Percentiles rank a stretch among this genome's conserved stretches.
phyloP scores from a whole-genome alignment of 2,329 filamentous ascomycete genomes.

The Dactylonectria macrodidyma region DNA sequence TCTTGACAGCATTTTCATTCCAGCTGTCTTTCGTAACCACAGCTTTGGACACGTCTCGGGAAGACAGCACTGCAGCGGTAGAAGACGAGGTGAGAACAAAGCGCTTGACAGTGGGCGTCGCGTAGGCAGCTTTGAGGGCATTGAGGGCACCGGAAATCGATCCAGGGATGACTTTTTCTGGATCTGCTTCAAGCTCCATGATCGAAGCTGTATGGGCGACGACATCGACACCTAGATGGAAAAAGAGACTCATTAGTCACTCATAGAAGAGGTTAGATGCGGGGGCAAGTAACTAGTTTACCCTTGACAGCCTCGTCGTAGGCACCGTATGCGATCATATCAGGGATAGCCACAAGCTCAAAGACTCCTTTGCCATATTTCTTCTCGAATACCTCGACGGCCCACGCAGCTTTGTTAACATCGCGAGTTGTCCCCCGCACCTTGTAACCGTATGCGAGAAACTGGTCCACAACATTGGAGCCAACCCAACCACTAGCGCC shows the following conservation, averaged over 20 bases:
- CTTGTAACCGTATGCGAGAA: conserved; percentile 55
- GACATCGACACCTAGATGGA: conserved; percentile 40
- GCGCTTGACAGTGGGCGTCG: conserved; percentile 52
- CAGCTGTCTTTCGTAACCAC: conserved; percentile 47
- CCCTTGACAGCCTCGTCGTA: conserved; percentile 48
- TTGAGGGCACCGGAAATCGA: conserved; percentile 46
- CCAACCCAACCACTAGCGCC: conserved; percentile 58
- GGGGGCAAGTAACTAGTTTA: background rate
- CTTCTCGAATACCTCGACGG: conserved; percentile 46
- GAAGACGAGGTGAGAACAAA: conserved; percentile 50
- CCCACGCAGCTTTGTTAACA: conserved; percentile 49
- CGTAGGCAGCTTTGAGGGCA: conserved; percentile 53
- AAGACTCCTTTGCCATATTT: conserved; percentile 51
- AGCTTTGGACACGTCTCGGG: background rate
- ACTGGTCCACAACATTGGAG: conserved; percentile 54
- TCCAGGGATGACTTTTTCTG: conserved; percentile 55
- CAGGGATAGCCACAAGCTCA: conserved; percentile 50
- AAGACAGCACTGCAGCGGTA: conserved; percentile 4
- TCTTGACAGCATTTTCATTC: conserved; percentile 52
- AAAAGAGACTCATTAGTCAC: background rate
- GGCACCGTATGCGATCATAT: conserved; percentile 47
- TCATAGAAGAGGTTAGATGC: too few species aligned
- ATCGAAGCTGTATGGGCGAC: conserved; percentile 57
- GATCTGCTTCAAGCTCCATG: conserved; percentile 51
- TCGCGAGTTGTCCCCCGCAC: conserved; percentile 60